Evolutionary conservation across 169 alveolate species (phyloP).

Genomic region (Plasmodium knowlesi): DNA sequence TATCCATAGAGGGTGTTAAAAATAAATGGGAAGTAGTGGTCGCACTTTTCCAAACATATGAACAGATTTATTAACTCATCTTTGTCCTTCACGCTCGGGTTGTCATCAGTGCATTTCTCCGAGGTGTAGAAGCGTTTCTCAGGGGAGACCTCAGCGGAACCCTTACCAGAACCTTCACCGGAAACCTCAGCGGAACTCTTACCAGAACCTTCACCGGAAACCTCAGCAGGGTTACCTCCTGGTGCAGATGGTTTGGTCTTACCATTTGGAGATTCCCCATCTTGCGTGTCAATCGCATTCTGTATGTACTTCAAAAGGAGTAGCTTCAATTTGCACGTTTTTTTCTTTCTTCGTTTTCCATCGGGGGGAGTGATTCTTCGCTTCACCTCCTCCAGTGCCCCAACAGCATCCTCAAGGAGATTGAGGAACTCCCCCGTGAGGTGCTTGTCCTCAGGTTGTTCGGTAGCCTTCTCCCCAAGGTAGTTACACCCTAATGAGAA

Average conservation of each 20-base stretch:
- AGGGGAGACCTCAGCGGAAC: neutral
- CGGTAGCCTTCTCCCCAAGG: neutral
- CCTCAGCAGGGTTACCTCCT: neutral
- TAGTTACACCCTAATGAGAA: neutral
- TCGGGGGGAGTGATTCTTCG: neutral
- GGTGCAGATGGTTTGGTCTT: neutral
- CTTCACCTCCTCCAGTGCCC: neutral
- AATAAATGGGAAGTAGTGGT: conserved; percentile 44
- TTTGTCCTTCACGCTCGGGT: neutral
- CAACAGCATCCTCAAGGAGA: neutral
- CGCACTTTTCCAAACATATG: conserved; percentile 65
- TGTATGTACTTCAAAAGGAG: neutral
- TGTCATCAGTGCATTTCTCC: neutral
- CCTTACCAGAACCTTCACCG: too few species aligned
- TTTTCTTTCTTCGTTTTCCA: conserved; percentile 2
- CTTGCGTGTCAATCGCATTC: neutral
- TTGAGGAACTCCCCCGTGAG: conserved; percentile 31
- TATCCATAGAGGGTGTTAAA: conserved; percentile 31
- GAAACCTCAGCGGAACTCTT: too few species aligned
- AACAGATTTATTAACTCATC: conserved; percentile 18
- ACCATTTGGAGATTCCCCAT: neutral
- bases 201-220: too few species aligned
- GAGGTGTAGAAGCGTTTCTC: neutral
- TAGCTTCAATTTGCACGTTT: conserved; percentile 7
- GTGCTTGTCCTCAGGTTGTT: neutral